Evolutionary conservation across 2,329 filamentous ascomycete species (phyloP), one percentile per base, ranked within the genome.

Genomic region (Aureobasidium zeae): DNA sequence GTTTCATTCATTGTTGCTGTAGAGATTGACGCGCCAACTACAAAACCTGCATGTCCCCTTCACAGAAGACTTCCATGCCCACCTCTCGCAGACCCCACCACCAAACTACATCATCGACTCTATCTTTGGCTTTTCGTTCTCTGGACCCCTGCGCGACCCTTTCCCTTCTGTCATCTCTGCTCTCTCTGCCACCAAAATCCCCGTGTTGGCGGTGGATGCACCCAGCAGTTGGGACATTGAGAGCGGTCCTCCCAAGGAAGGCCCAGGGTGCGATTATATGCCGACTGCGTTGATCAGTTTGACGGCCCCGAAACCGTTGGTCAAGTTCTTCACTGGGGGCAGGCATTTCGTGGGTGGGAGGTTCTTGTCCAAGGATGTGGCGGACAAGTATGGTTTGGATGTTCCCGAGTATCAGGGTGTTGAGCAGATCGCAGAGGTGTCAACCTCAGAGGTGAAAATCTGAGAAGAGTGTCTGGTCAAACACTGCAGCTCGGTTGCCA

Each of bases 201-300:
- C 87, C 0, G 83, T 96, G 0, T 81, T 91, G 2, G 83, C 86
- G 2, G 85, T 98, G 16, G 91, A 98, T 65, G 87, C 86, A 5
- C 91, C 91, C 1, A 94, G 86, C 22, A 91, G 85, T 2, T 98
- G 91, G 91, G 79, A 91, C 61, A 93, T 98, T 45, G 85, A 94
- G 57, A 69, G 71, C 9, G 91, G 91, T 0, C 89, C 89, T 7
- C 87, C 88, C 9, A 66, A 71, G 41, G 76, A 79, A 1, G 89
- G 86, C 0, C 73, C 85, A 0, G 89, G 87, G 1, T 81, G 81
- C 55, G 77, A 72, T 4, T 96, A 94, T 57, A 79, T 84, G 67
- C 91, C 91, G 51, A 70, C 73, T 24, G 79, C 81, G 15, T 68
- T 98, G 46, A 79, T 98, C 52, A 94, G 86, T 59, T 68, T 98